Percentiles rank a stretch among this genome's conserved stretches.
Conservation (phyloP, 2,329 filamentous ascomycete genomes). For the Catunica adiposa region DNA sequence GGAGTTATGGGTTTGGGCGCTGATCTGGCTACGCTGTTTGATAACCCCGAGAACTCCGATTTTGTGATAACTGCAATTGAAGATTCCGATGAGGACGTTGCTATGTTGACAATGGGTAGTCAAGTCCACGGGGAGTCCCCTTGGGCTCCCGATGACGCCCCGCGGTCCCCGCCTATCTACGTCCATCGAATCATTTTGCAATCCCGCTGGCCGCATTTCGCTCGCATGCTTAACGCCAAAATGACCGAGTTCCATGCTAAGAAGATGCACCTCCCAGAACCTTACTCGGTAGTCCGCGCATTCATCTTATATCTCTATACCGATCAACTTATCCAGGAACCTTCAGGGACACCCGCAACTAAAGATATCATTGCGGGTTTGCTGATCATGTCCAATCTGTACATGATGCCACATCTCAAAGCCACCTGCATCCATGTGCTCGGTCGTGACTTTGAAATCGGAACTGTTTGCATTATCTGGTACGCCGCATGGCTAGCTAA, state of each 20-base stretch:
- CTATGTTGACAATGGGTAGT: slow-evolving; percentile 81
- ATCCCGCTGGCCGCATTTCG: slow-evolving; percentile 92
- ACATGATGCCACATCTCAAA: slow-evolving; percentile 87
- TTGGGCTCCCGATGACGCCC: slow-evolving; percentile 45
- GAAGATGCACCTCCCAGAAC: slow-evolving; percentile 94
- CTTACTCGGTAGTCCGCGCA: slow-evolving; percentile 81
- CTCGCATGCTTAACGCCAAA: slow-evolving; percentile 74
- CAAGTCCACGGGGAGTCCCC: slow-evolving; percentile 60
- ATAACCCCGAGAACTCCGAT: slow-evolving; percentile 72
- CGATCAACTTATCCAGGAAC: slow-evolving; percentile 59
- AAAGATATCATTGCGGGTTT: slow-evolving; percentile 82
- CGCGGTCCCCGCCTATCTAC: slow-evolving; percentile 70
- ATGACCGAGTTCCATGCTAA: slow-evolving; percentile 97
- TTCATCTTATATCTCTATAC: slow-evolving; percentile 97
- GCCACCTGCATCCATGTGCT: slow-evolving; percentile 82
- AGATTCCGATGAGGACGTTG: slow-evolving; percentile 51
- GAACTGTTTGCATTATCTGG: slow-evolving; percentile 92
- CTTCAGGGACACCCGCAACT: slow-evolving; percentile 55
- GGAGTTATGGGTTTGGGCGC: slow-evolving; percentile 43
- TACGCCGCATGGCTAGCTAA: slow-evolving; percentile 78
- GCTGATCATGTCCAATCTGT: slow-evolving; percentile 94
- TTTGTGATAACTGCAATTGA: slow-evolving; percentile 79
- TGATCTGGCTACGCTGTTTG: slow-evolving; percentile 72
- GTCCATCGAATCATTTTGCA: slow-evolving; percentile 91
- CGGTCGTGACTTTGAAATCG: slow-evolving; percentile 78